phyloP scores from a whole-genome alignment of 2,329 filamentous ascomycete species.

The Hymenoscyphus albidus region DNA sequence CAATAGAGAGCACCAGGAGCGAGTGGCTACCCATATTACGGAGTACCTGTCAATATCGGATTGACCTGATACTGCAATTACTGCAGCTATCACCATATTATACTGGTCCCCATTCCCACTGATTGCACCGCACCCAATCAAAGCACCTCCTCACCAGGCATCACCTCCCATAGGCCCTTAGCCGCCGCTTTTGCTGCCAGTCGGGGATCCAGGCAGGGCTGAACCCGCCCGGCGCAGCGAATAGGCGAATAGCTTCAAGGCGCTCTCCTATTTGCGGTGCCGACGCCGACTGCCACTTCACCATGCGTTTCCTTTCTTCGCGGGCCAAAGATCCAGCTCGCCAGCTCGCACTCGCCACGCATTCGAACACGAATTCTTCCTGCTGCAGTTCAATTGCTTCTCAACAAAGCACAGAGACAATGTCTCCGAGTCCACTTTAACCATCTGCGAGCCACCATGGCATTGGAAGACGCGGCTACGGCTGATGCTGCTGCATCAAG shows the following conservation, averaged over 20 bases:
- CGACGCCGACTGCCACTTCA: conserved; percentile 7
- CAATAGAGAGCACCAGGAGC: too few species aligned
- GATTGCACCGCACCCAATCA: too few species aligned
- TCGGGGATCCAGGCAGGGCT: neutral
- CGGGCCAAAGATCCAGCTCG: neutral
- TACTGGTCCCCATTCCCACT: too few species aligned
- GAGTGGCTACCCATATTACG: too few species aligned
- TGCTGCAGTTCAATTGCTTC: conserved; percentile 23
- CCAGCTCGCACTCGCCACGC: conserved; percentile 3
- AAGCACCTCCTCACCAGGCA: too few species aligned
- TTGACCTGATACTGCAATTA: too few species aligned
- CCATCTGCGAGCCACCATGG: conserved; percentile 23
- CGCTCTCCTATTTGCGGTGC: neutral
- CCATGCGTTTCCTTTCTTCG: conserved; percentile 3
- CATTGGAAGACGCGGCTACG: conserved; percentile 18
- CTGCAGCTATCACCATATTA: too few species aligned
- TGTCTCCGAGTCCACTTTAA: conserved; percentile 24
- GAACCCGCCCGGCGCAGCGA: neutral
- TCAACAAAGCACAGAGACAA: conserved; percentile 21
- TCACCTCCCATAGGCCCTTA: neutral
- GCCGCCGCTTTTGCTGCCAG: neutral
- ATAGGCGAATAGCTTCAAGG: neutral
- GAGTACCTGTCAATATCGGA: too few species aligned
- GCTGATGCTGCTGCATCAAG: conserved; percentile 11
- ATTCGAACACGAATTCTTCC: conserved; percentile 1